These are phyloP conservation scores for Colletotrichum sidae DNA, from an alignment of 2,329 filamentous ascomycete genomes.

Conservation along the genomic window DNA sequence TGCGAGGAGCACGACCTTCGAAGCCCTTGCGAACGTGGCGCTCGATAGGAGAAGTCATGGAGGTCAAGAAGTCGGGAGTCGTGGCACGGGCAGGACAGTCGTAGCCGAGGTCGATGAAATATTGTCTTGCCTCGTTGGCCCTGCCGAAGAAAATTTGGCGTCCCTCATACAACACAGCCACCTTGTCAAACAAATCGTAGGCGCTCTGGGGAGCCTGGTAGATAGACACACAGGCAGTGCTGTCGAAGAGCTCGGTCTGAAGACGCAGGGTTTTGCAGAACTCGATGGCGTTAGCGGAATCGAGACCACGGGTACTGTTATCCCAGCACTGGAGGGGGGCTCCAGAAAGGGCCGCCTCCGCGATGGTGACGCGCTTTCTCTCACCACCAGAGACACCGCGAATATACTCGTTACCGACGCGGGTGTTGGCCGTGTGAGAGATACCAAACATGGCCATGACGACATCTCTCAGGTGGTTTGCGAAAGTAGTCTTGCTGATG, in stretches of 20 bases:
- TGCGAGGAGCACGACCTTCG: slow-evolving; percentile 67
- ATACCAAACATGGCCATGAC: slow-evolving; percentile 83
- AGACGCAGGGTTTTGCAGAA: slow-evolving; percentile 78
- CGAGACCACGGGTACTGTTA: slow-evolving; percentile 79
- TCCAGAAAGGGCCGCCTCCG: slow-evolving; percentile 69
- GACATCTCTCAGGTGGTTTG: slow-evolving; percentile 75
- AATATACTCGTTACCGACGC: slow-evolving; percentile 80
- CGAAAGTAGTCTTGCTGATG: slow-evolving; percentile 64
- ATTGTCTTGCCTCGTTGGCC: slow-evolving; percentile 69
- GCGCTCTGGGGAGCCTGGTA: slow-evolving; percentile 76
- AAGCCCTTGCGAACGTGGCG: slow-evolving; percentile 67
- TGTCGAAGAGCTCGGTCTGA: slow-evolving; percentile 74
- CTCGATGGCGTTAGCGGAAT: slow-evolving; percentile 80
- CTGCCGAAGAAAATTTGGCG: slow-evolving; percentile 73
- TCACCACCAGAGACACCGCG: slow-evolving; percentile 82
- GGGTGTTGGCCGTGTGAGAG: slow-evolving; percentile 77
- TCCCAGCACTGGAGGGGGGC: slow-evolving; percentile 75
- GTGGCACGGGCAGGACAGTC: slow-evolving; percentile 75
- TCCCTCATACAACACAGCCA: slow-evolving; percentile 68
- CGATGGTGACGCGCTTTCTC: slow-evolving; percentile 74
- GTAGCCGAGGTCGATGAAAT: slow-evolving; percentile 76
- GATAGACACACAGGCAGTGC: slow-evolving; percentile 77
- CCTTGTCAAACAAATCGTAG: slow-evolving; percentile 75
- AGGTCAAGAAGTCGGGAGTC: slow-evolving; percentile 78
- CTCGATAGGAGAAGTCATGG: slow-evolving; percentile 72